Evolutionary conservation across 371 early-diverging fungal species (phyloP), one percentile per base, ranked within the genome.

Genomic region (Circinella umbellata): DNA sequence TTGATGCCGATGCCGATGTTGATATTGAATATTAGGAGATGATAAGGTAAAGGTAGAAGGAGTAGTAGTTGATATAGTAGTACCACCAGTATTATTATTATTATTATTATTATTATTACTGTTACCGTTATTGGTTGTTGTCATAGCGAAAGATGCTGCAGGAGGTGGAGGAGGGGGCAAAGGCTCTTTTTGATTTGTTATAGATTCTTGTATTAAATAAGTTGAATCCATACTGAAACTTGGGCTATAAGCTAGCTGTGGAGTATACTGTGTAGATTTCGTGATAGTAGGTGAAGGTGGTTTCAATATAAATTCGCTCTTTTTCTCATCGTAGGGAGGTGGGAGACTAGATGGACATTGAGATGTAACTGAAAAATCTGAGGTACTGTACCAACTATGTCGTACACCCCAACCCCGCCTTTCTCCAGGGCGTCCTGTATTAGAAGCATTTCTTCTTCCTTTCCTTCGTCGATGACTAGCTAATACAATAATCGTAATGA

Each of bases 401-500:
- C 65, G 65, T 64, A 64, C 36, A 10, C 65, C 65, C 65, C 65
- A 64, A 51, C 65, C 65, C n/a, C 65, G 53, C 35, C 51, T 64
- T 17, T 38, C 63, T 27, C 46, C 20, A 15, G 15, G 20, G 15
- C 35, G 55, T 15, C 18, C 34, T n/a, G 47, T 9, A 11, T 15
- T 3, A 47, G 61, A 27, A 27, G 27, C 27, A 27, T 42, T 11
- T 3, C 42, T 17, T 62, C 42, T 62, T 20, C 62, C 11, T 57
- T 57, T 57, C 15, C 35, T 18, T 27, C 67, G 67, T 10, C 42
- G 34, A 10, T n/a, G 6, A 18, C 59, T 57, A 4, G 60, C 20
- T 42, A 66, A 37, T 3, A 59, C 3, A 17, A 66, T 55, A 34
- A 59, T 59, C 5, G 35, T 38, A 15, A 69, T 42, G 3, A 63